Conservation (phyloP, 345 rosid genomes). For the Trapa incisa region DNA sequence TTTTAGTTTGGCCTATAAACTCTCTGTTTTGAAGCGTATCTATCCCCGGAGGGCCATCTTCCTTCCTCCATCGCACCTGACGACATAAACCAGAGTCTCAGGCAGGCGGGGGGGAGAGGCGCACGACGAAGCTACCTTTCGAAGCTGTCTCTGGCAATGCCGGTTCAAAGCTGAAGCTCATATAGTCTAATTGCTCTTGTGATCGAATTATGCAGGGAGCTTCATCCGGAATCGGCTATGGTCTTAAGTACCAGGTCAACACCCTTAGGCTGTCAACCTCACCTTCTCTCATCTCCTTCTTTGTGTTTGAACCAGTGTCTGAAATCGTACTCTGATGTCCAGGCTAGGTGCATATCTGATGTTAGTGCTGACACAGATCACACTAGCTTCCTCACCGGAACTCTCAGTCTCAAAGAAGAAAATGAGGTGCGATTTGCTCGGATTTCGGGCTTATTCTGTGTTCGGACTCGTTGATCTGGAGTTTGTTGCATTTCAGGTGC, state of each 20-base stretch:
- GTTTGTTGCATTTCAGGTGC: conserved; percentile 40
- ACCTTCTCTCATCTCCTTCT: not conserved
- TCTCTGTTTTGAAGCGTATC: not conserved
- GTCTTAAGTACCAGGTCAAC: conserved; percentile 78
- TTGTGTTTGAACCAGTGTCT: not conserved
- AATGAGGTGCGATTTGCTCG: conserved; percentile 44
- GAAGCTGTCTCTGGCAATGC: conserved; percentile 1
- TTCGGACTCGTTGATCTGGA: conserved; percentile 4
- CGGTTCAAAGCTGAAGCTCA: not conserved
- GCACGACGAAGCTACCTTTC: not conserved
- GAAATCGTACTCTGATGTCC: conserved; percentile 4
- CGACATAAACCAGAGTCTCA: not conserved
- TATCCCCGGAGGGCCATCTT: not conserved
- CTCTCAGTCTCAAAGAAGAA: conserved; percentile 82
- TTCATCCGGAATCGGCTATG: conserved; percentile 75
- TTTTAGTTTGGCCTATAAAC: not conserved
- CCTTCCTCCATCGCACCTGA: not conserved
- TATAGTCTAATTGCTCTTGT: not conserved
- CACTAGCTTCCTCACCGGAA: conserved; percentile 93
- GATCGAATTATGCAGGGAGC: conserved; percentile 64
- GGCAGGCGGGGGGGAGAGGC: not conserved
- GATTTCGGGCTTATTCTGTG: not conserved
- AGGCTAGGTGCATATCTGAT: conserved; percentile 93
- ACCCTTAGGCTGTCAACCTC: not conserved
- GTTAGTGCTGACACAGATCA: conserved; percentile 90